Conservation (phyloP, 106 monocot species). For the Dendrobium nobile region DNA sequence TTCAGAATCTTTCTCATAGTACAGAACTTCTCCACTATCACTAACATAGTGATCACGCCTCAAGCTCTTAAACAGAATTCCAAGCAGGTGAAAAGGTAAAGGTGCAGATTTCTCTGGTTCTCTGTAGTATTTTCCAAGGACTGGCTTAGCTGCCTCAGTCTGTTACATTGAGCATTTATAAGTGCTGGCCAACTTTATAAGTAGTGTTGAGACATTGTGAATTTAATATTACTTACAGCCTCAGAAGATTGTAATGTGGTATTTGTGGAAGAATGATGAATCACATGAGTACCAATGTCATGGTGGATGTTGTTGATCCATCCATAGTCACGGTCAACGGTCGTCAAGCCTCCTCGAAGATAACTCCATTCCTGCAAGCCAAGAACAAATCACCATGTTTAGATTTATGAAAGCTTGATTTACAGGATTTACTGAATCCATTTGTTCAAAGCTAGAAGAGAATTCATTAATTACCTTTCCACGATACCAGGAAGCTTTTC, state of each 20-base stretch:
- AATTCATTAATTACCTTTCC: constrained; percentile 35
- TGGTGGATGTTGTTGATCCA: constrained; percentile 69
- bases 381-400: neutral
- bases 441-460: no score
- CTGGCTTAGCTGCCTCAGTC: constrained; percentile 46
- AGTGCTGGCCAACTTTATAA: neutral
- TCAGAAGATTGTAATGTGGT: constrained; percentile 54
- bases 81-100: constrained; percentile 37
- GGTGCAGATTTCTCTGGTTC: constrained; percentile 48
- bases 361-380: constrained; percentile 52
- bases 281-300: constrained; percentile 56
- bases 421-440: no score
- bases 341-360: constrained; percentile 47
- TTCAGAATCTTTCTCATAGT: constrained; percentile 17
- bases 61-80: constrained; percentile 30
- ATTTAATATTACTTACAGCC: constrained; percentile 28
- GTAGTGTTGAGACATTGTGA: neutral
- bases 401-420: neutral
- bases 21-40: constrained; percentile 42
- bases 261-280: constrained; percentile 70
- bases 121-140: constrained; percentile 54
- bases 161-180: constrained; percentile 1
- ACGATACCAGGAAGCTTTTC: constrained; percentile 60
- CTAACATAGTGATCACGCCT: constrained; percentile 47
- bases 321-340: constrained; percentile 52